Conservation (phyloP, 2,329 filamentous ascomycete species). For the Pyrenochaeta sp. region DNA sequence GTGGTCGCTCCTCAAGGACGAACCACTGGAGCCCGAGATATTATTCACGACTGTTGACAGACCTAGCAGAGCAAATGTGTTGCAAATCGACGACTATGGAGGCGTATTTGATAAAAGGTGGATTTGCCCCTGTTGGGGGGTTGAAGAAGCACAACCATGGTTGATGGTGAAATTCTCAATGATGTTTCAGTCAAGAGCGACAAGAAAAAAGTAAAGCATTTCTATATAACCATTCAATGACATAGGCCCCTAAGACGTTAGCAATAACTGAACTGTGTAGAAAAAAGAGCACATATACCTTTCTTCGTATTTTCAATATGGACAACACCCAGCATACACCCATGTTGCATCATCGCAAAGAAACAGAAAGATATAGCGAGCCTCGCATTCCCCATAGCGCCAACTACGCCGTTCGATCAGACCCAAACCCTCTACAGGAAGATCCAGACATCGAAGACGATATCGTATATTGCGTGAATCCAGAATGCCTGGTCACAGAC, state of each 20-base stretch:
- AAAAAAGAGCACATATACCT: neutral
- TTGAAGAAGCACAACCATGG: neutral
- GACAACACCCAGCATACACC: neutral
- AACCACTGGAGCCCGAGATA: no score
- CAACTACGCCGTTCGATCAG: constrained; percentile 7
- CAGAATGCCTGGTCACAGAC: constrained; percentile 4
- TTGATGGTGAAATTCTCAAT: neutral
- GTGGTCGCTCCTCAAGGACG: no score
- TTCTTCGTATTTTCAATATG: neutral
- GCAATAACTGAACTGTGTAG: neutral
- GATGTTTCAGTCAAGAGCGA: neutral
- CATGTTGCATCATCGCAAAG: no score
- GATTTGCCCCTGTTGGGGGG: neutral
- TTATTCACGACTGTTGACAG: neutral
- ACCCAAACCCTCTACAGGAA: constrained; percentile 5
- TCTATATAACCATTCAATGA: neutral
- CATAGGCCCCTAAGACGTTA: no score
- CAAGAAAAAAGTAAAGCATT: neutral
- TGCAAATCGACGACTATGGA: neutral
- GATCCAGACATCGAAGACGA: constrained; percentile 12
- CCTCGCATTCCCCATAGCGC: neutral
- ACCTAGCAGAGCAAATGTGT: neutral
- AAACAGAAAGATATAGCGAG: neutral
- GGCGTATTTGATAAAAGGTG: neutral
- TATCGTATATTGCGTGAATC: constrained; percentile 5